These are phyloP conservation scores for Firmiana major DNA, from an alignment of 345 rosid species.

Conservation along the genomic window DNA sequence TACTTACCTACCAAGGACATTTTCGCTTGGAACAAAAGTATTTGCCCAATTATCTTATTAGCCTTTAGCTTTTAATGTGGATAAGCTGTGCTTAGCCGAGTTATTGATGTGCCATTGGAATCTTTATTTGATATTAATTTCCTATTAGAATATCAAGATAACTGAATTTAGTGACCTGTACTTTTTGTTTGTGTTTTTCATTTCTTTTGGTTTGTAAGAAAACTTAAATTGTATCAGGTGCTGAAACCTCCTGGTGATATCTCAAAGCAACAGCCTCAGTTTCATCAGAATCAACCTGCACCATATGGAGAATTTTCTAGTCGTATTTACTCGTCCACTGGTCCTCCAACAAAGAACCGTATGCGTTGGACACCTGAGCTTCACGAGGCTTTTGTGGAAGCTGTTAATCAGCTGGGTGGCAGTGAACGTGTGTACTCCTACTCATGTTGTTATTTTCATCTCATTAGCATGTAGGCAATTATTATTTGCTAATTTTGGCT, in stretches of 20 bases:
- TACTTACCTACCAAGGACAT: background rate
- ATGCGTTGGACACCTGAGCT: conserved; percentile 98
- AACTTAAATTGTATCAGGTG: conserved; percentile 25
- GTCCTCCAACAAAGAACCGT: conserved; percentile 51
- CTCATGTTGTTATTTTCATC: conserved; percentile 4
- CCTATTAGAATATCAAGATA: background rate
- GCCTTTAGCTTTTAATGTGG: background rate
- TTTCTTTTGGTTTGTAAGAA: background rate
- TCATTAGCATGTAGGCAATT: conserved; percentile 4
- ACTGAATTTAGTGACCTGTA: background rate
- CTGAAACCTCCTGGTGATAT: conserved; percentile 27
- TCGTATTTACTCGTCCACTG: conserved; percentile 30
- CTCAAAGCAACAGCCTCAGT: conserved; percentile 31
- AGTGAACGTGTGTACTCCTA: conserved; percentile 60
- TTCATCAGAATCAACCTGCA: conserved; percentile 39
- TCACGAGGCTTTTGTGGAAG: conserved; percentile 89
- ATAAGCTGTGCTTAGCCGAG: background rate
- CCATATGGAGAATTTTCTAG: conserved; percentile 29
- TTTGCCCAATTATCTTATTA: background rate
- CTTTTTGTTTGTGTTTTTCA: background rate
- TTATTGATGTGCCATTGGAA: background rate
- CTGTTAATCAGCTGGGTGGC: conserved; percentile 88
- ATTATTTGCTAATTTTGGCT: conserved; percentile 7
- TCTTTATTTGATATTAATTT: background rate
- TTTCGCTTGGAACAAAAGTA: background rate